Conservation (phyloP, 805 yeast species). For the Starmerella davenportii region DNA sequence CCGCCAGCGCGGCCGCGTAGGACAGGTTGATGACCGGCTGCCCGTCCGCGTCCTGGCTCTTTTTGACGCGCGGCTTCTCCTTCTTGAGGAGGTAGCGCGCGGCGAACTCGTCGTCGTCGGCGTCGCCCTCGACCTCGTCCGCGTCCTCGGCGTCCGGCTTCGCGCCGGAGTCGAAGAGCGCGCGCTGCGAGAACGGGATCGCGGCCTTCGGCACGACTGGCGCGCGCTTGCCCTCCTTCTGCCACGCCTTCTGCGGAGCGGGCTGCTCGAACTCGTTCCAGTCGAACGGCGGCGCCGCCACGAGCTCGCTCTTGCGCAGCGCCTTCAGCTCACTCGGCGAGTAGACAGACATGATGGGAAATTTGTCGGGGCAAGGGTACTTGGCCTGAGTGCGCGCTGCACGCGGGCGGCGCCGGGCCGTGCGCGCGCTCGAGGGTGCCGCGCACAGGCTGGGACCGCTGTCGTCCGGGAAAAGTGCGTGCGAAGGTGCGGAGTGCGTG, state of each 20-base stretch:
- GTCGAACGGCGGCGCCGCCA: conserved; percentile 19
- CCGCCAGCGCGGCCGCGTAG: conserved; percentile 18
- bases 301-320: conserved; percentile 18
- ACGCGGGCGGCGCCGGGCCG: conserved; percentile 1
- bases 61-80: conserved; percentile 4
- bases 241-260: neutral
- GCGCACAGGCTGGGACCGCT: too few species aligned
- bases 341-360: conserved; percentile 19
- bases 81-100: conserved; percentile 15
- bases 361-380: neutral
- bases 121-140: conserved; percentile 14
- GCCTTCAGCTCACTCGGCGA: conserved; percentile 17
- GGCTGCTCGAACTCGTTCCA: conserved; percentile 17
- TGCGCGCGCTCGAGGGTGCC: too few species aligned
- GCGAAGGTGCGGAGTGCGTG: neutral
- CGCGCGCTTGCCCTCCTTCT: conserved; percentile 15
- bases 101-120: conserved; percentile 20
- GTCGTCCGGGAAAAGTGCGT: neutral
- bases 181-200: conserved; percentile 13
- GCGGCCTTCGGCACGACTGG: conserved; percentile 16
- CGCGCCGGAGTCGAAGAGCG: conserved; percentile 7
- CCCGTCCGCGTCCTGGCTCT: conserved; percentile 6
- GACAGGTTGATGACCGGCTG: conserved; percentile 13
- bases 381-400: neutral
- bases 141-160: conserved; percentile 1